Percentiles rank a stretch among this genome's conserved stretches.
phyloP scores from a whole-genome alignment of 2,329 filamentous ascomycete genomes.

The Aspergillus pseudotamarii region DNA sequence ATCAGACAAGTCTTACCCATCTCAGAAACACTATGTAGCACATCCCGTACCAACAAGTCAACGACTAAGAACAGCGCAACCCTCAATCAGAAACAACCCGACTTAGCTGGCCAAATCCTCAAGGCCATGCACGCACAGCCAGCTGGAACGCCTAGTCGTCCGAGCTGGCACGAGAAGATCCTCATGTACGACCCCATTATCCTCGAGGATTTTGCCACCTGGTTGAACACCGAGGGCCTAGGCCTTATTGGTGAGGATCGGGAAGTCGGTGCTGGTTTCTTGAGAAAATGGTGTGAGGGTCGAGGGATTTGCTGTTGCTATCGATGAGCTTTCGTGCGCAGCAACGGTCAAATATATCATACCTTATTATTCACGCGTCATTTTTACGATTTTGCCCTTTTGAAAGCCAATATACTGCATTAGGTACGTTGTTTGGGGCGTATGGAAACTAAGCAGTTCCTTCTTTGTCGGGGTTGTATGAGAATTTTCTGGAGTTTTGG shows the following conservation, averaged over 20 bases:
- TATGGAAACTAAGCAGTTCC: not conserved
- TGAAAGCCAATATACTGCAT: not conserved
- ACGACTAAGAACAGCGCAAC: not conserved
- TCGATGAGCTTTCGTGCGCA: slow-evolving; percentile 48
- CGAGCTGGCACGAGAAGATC: slow-evolving; percentile 89
- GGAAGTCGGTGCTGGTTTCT: slow-evolving; percentile 65
- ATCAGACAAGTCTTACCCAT: slow-evolving; percentile 14
- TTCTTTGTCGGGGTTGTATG: not conserved
- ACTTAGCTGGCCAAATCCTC: slow-evolving; percentile 53
- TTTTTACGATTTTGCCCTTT: not conserved
- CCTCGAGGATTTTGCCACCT: slow-evolving; percentile 79
- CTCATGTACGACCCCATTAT: slow-evolving; percentile 90
- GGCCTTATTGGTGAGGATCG: slow-evolving; percentile 65
- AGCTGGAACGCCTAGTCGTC: slow-evolving; percentile 40
- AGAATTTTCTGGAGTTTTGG: not conserved
- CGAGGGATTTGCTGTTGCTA: slow-evolving; percentile 81
- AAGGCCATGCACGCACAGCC: slow-evolving; percentile 49
- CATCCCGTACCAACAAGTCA: not conserved
- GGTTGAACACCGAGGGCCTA: slow-evolving; percentile 76
- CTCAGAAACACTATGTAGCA: slow-evolving; percentile 16
- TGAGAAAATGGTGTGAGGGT: slow-evolving; percentile 88
- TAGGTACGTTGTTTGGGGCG: not conserved
- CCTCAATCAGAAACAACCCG: slow-evolving; percentile 27
- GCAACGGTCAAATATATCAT: not conserved
- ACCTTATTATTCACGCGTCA: not conserved